Base-by-base conservation (phyloP, 495 filamentous ascomycete species). In the Penicillium samsonianum region DNA sequence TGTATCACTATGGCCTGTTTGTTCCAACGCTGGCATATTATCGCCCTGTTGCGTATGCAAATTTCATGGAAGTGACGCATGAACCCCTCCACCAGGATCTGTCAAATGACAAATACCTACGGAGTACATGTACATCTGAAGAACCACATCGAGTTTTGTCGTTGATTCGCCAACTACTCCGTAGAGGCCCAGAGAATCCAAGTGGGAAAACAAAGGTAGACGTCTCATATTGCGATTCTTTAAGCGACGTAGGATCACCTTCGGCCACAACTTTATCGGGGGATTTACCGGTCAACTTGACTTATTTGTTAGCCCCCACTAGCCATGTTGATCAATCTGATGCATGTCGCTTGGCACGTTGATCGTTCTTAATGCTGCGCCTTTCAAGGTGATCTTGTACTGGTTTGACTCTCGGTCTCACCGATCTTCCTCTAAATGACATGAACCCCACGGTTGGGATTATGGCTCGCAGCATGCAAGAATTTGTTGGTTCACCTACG, bases 301-400 rank as follows among this genome's bases (percentile, higher is more conserved):
- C 47, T 41, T 45, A 37, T 52, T 53, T 51, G 14, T 35, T n/a
- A 37, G 22, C 3, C 53, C 44, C 55, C 62, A 65, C 56, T 50
- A 16, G 35, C 20, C 17, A 26, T 45, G 61, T 55, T 54, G 66
- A 68, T 67, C 63, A 62, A 65, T 69, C 50, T 65, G 61, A 69
- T 69, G 61, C 54, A 67, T 69, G 26, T 44, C 48, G 37, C 66
- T 67, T 64, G 58, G 61, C 63, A 28, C 20, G 61, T 23, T 55
- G 57, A 67, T 58, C 56, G 48, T 26, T 35, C 16, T 38, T 37
- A n/a, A 49, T 23, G 38, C 33, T 35, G 23, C 5, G 11, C 20
- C 20, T 33, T 40, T 26, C 14, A 35, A 19, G 11, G 53, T 20
- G 22, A 30, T 35, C 0, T 25, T 33, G 16, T 14, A 41, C n/a